Conservation (phyloP, 2,329 filamentous ascomycete species). For the Exophiala spinifera region DNA sequence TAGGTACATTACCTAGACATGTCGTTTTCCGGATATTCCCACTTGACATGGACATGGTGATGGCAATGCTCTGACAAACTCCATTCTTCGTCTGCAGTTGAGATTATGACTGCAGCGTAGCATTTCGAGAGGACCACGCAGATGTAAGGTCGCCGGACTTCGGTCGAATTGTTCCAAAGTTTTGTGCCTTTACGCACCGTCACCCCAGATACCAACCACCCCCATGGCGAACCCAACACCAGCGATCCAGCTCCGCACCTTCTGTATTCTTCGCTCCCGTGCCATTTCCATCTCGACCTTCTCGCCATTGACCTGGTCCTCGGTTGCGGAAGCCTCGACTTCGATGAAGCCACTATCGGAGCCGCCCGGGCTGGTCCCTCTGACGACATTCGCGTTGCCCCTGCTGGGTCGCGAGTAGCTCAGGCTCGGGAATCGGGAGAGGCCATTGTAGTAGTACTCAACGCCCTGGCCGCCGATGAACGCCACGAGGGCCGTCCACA, state of each 20-base stretch:
- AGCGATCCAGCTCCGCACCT: slow-evolving; percentile 38
- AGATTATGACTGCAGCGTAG: too few relatives aligned
- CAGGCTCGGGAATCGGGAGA: slow-evolving; percentile 53
- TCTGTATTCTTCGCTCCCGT: slow-evolving; percentile 40
- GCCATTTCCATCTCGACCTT: slow-evolving; percentile 44
- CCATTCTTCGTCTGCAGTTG: too few relatives aligned
- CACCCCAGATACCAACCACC: slow-evolving; percentile 50
- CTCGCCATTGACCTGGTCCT: slow-evolving; percentile 46
- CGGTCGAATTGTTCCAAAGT: too few relatives aligned
- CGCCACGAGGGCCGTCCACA: slow-evolving; percentile 73
- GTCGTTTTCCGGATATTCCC: too few relatives aligned
- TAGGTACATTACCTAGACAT: too few relatives aligned
- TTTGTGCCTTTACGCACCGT: slow-evolving; percentile 33
- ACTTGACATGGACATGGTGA: too few relatives aligned
- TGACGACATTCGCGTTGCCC: background rate
- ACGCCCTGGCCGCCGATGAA: slow-evolving; percentile 50
- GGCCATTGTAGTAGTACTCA: slow-evolving; percentile 70
- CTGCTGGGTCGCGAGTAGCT: slow-evolving; percentile 6
- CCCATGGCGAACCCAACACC: slow-evolving; percentile 45
- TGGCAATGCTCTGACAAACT: too few relatives aligned
- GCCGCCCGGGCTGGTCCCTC: slow-evolving; percentile 15
- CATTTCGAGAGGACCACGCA: too few relatives aligned
- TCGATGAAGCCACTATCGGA: slow-evolving; percentile 28
- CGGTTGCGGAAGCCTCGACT: slow-evolving; percentile 25
- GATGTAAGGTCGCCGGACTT: too few relatives aligned